Evolutionary conservation across 352 stramenopile species (phyloP), one percentile per base, ranked within the genome.

Genomic region (Globisporangium cederbergense): DNA sequence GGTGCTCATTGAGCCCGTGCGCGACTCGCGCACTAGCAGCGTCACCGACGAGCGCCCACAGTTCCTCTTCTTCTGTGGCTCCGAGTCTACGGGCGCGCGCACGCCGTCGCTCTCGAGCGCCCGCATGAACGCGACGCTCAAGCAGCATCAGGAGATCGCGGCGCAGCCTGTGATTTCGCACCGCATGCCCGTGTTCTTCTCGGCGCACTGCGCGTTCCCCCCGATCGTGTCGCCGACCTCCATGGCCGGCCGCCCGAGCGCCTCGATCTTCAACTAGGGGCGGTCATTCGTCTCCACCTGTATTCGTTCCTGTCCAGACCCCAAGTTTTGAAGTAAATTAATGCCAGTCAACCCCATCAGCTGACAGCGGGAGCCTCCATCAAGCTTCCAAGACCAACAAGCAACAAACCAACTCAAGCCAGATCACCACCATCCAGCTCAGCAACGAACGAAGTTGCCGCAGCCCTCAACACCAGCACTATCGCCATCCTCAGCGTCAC

Each of bases 11-110:
- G 64, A 69, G 32, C 46, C 64, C 13, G 32, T 49, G 64, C 52
- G 49, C 47, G 57, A 63, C 10, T 58, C 54, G 46, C 54, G 63
- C 25, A 66, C 42, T 46, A 88, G 80, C 68, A 79, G 76, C n/a
- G 53, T 70, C 47, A 49, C 55, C 42, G 83, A 90, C 42, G 83
- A 90, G 62, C 74, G 68, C 2, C 79, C 73, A 49, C 80, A 89
- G 70, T 89, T 91, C 69, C 76, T 90, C 65, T 88, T 91, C 74
- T 91, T 91, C 70, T 90, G 80, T 43, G 83, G 83, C 45, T 80
- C 71, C n/a, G 83, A 91, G 49, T 75, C 69, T 22, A 67, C 65
- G 14, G 57, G 38, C 34, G 36, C 66, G 38, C 50, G 53, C 43
- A 57, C 57, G 25, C 47, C 60, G 34, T 64, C 60, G 30, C 47